phyloP scores from a whole-genome alignment of 179 eudicot genomes.

The Vitellaria paradoxa region DNA sequence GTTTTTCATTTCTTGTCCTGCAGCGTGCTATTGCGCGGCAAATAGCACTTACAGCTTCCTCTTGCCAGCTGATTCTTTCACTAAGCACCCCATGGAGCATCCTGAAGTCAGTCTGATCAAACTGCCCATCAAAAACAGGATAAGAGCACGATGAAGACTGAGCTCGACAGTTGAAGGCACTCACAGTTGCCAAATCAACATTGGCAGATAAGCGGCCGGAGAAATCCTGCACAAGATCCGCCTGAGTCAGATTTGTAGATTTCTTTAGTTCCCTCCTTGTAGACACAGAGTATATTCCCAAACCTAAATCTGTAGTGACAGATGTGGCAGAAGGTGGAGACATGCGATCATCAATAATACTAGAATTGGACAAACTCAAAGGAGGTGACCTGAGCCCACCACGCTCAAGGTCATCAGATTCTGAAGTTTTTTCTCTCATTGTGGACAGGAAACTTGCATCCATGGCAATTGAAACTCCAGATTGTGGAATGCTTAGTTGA shows the following conservation, averaged over 20 bases:
- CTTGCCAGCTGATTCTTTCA: conserved; percentile 55
- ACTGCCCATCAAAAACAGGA: conserved; percentile 12
- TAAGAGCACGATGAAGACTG: conserved; percentile 7
- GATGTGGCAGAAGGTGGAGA: conserved; percentile 44
- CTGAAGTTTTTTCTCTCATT: conserved; percentile 22
- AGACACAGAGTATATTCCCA: conserved; percentile 39
- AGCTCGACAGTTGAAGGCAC: conserved; percentile 6
- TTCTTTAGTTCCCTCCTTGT: conserved; percentile 27
- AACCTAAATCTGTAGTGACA: conserved; percentile 66
- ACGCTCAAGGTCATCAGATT: conserved; percentile 22
- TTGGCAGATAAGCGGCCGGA: conserved; percentile 4
- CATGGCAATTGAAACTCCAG: conserved; percentile 18
- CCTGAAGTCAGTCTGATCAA: conserved; percentile 57
- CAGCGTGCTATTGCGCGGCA: conserved; percentile 46
- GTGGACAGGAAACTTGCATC: conserved; percentile 30
- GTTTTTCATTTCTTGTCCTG: conserved; percentile 31
- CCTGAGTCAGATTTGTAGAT: conserved; percentile 18
- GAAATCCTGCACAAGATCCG: conserved; percentile 12
- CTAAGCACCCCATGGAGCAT: conserved; percentile 41
- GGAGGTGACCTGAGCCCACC: conserved; percentile 20
- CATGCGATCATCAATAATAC: conserved; percentile 26
- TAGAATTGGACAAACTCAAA: conserved; percentile 24
- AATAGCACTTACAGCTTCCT: conserved; percentile 52
- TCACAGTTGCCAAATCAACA: conserved; percentile 8
- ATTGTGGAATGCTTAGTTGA: conserved; percentile 22